Base-by-base conservation (phyloP, 495 filamentous ascomycete genomes). In the Podospora appendiculata region DNA sequence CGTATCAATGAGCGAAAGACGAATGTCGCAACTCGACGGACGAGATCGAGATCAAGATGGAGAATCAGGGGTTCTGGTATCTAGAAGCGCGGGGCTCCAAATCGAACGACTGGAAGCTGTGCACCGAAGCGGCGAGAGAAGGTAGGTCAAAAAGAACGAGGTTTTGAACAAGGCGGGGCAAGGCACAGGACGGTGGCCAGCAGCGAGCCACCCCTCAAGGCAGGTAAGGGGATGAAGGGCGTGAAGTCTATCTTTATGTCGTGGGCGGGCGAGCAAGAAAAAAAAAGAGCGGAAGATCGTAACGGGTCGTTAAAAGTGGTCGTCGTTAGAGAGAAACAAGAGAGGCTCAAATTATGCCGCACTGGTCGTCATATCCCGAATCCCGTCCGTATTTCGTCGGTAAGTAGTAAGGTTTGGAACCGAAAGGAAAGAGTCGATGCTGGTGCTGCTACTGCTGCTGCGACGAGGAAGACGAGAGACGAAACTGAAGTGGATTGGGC, bases 251-350 rank as follows among this genome's bases (percentile, higher is more conserved):
- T 25, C 25, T 25, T 25, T 25, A 5, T 25, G 25, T 25, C 25
- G 25, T 25, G 25, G 25, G 25, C 5, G 5, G 25, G 25, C 25
- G 36, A 42, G 35, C 45, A 44, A 51, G 11, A 34, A 44, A 52
- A 54, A 45, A 60, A 60, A 57, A 33, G 49, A 60, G 48, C 36
- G 48, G 42, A 51, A 43, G 51, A 51, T 58, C 60, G 60, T 62
- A 60, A 60, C 58, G 55, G 60, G 54, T 61, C 60, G 60, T 62
- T 16, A 62, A 44, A 51, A 44, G 48, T 48, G 49, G 42, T 54
- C 52, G 59, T 55, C 53, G 59, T 55, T 36, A 59, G 34, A 52
- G 43, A 49, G 51, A 16, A 56, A 39, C 34, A 39, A 32, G 40
- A 54, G 40, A 47, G 42, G 8, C 25, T 25, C 25, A 25, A 25